phyloP scores from a whole-genome alignment of 495 filamentous ascomycete genomes.

The Penicillium atrosanguineum region DNA sequence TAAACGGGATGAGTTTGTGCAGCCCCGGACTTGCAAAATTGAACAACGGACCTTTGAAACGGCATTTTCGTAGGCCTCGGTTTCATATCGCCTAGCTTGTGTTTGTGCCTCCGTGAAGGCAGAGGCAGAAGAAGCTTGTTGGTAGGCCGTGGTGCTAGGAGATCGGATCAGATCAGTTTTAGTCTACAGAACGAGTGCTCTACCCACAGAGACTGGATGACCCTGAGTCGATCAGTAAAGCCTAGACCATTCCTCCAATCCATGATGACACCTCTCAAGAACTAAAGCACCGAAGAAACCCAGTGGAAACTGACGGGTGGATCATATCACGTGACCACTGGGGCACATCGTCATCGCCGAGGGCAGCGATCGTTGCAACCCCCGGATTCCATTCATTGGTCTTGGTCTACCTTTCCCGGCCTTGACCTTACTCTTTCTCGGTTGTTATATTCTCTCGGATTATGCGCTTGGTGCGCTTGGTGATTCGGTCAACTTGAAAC shows the following conservation, averaged over 20 bases:
- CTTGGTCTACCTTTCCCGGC: constrained; percentile 10
- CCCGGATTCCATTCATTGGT: constrained; percentile 23
- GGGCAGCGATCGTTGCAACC: constrained; percentile 24
- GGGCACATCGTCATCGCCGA: constrained; percentile 24
- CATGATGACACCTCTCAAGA: constrained; percentile 27
- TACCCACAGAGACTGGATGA: constrained; percentile 47
- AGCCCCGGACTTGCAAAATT: neutral
- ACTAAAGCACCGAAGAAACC: no score
- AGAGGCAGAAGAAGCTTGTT: constrained; percentile 33
- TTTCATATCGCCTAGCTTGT: constrained; percentile 39
- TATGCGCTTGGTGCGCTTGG: constrained; percentile 44
- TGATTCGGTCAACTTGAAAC: constrained; percentile 27
- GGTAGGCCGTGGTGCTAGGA: constrained; percentile 46
- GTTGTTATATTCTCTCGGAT: constrained; percentile 19
- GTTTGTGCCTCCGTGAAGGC: constrained; percentile 43
- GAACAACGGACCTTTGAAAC: constrained; percentile 34
- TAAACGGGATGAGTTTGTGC: constrained; percentile 11
- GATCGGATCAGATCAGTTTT: constrained; percentile 11
- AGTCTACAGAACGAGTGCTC: neutral
- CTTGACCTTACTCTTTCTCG: constrained; percentile 4
- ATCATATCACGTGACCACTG: constrained; percentile 24
- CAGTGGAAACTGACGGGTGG: neutral
- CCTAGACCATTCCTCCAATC: constrained; percentile 41
- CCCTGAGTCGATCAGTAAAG: constrained; percentile 51
- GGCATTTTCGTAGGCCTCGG: constrained; percentile 39